These are phyloP conservation scores for Pyricularia sp. DNA, from an alignment of 2,329 filamentous ascomycete genomes.

Conservation along the genomic window DNA sequence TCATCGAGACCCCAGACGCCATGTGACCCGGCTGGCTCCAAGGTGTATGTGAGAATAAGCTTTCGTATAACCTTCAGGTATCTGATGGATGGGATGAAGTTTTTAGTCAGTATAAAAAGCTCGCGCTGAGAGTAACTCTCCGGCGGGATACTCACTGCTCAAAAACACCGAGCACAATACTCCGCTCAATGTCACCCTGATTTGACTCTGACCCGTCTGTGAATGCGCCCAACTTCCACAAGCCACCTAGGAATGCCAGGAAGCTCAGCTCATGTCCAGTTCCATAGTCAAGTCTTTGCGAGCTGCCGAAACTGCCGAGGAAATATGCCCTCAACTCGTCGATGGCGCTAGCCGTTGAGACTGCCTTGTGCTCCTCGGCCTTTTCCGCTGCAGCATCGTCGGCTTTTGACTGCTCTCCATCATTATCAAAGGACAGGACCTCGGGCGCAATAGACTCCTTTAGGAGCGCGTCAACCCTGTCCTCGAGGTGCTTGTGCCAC, in stretches of 20 bases:
- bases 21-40: conserved; percentile 92
- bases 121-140: background rate
- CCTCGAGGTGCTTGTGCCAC: conserved; percentile 66
- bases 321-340: conserved; percentile 73
- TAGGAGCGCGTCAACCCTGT: conserved; percentile 46
- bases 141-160: conserved; percentile 55
- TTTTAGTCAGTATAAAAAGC: background rate
- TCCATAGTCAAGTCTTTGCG: conserved; percentile 86
- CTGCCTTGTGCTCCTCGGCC: conserved; percentile 23
- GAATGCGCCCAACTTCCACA: conserved; percentile 89
- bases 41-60: conserved; percentile 81
- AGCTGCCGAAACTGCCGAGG: conserved; percentile 76
- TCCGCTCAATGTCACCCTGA: conserved; percentile 57
- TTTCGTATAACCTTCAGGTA: conserved; percentile 74
- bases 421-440: conserved; percentile 14
- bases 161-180: conserved; percentile 72
- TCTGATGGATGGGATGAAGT: conserved; percentile 27
- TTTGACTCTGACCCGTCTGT: conserved; percentile 29
- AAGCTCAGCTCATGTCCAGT: conserved; percentile 96
- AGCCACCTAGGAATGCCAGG: conserved; percentile 74
- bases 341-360: conserved; percentile 23
- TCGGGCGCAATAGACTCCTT: conserved; percentile 40
- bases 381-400: conserved; percentile 7
- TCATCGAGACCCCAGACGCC: conserved; percentile 99
- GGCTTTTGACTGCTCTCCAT: background rate